Percentiles rank a stretch among this genome's conserved stretches.
These are phyloP conservation scores for Vanilla planifolia DNA, from an alignment of 106 monocot species.

Conservation along the genomic window DNA sequence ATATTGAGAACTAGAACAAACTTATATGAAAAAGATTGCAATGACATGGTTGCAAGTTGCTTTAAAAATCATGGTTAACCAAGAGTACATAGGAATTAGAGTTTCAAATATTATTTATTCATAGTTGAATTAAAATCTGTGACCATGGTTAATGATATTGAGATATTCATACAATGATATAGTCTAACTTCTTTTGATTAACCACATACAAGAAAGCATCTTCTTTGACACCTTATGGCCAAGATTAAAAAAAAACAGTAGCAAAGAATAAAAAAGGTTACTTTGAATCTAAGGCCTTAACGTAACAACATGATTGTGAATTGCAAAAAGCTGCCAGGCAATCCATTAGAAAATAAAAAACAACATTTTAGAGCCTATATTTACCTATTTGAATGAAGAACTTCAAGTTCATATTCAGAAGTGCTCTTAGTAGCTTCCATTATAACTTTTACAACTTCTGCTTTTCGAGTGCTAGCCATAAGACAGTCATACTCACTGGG, in stretches of 20 bases:
- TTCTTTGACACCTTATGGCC: too few relatives aligned
- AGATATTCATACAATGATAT: too few relatives aligned
- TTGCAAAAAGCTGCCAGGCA: neutral
- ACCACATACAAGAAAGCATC: too few relatives aligned
- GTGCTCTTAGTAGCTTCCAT: conserved; percentile 57
- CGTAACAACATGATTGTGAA: neutral
- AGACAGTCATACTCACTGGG: conserved; percentile 88
- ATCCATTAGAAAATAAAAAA: neutral
- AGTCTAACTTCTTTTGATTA: neutral
- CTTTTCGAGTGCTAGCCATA: conserved; percentile 83
- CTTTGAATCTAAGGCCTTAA: neutral
- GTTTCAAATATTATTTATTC: too few relatives aligned
- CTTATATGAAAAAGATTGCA: too few relatives aligned
- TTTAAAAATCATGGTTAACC: too few relatives aligned
- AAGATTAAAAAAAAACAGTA: neutral
- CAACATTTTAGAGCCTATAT: neutral
- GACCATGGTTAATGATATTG: too few relatives aligned
- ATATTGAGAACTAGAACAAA: too few relatives aligned
- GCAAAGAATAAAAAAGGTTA: neutral
- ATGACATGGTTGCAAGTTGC: too few relatives aligned
- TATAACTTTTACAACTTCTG: conserved; percentile 65
- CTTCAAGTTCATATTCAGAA: conserved; percentile 54
- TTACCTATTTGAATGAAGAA: conserved; percentile 69
- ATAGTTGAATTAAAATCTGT: too few relatives aligned
- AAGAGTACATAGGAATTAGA: too few relatives aligned